A percentile compares a stretch with the other conserved stretches of the same genome.
Conservation (phyloP, 139 green algal species). For the Chlamydomonas sphaeroides region DNA sequence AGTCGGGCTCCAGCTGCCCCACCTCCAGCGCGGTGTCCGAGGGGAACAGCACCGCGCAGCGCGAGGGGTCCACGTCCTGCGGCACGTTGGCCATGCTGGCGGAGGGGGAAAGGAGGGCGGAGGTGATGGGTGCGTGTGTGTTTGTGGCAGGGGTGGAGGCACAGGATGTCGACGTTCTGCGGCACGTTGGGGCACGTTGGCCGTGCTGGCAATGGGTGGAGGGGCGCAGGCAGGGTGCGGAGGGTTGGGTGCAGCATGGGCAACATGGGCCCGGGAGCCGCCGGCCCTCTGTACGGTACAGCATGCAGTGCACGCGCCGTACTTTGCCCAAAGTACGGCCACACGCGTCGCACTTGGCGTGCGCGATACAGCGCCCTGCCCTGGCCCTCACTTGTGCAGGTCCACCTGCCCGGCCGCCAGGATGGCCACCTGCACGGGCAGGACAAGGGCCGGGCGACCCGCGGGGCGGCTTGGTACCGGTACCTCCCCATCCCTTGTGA, state of each 20-base stretch:
- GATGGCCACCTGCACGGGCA: conserved; percentile 53
- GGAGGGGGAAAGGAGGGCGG: too few relatives aligned
- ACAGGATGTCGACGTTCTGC: conserved; percentile 37
- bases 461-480: too few relatives aligned
- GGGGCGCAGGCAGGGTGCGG: neutral
- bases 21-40: conserved; percentile 55
- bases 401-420: conserved; percentile 47
- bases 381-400: conserved; percentile 51
- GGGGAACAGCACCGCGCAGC: conserved; percentile 63
- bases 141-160: too few relatives aligned
- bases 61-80: conserved; percentile 39
- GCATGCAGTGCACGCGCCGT: too few relatives aligned
- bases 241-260: neutral
- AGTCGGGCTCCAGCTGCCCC: conserved; percentile 47
- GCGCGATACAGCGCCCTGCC: too few relatives aligned
- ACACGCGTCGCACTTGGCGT: too few relatives aligned
- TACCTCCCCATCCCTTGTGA: too few relatives aligned
- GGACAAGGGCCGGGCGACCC: too few relatives aligned
- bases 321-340: too few relatives aligned
- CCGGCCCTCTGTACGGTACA: too few relatives aligned
- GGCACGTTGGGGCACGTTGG: conserved; percentile 44
- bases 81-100: conserved; percentile 50
- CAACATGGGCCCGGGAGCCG: too few relatives aligned
- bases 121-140: neutral
- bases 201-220: conserved; percentile 49